Percentiles rank a stretch among this genome's conserved stretches.
These are phyloP conservation scores for Cajanus cajan DNA, from an alignment of 306 rosid genomes.

Conservation along the genomic window DNA sequence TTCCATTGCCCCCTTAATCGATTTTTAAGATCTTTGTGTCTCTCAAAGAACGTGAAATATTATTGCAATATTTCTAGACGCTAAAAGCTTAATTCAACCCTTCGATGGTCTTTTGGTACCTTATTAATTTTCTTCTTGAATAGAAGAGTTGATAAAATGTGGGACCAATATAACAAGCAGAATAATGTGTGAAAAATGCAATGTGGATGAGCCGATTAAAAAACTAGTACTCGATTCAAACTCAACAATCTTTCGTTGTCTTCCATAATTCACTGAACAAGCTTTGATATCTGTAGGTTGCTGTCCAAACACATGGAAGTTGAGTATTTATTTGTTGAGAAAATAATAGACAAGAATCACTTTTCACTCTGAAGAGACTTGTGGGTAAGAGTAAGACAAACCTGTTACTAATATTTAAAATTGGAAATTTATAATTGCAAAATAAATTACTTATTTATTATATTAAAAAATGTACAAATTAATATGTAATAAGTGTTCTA, in stretches of 20 bases:
- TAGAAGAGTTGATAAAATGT: slow-evolving; percentile 35
- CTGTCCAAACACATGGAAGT: slow-evolving; percentile 38
- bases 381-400: slow-evolving; percentile 40
- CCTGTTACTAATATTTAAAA: slow-evolving; percentile 14
- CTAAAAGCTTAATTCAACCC: slow-evolving; percentile 40
- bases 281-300: slow-evolving; percentile 41
- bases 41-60: slow-evolving; percentile 33
- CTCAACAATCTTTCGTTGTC: slow-evolving; percentile 38
- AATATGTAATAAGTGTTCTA: neutral
- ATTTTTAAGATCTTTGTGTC: slow-evolving; percentile 23
- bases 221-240: slow-evolving; percentile 38
- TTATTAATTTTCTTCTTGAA: slow-evolving; percentile 44
- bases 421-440: neutral
- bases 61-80: slow-evolving; percentile 26
- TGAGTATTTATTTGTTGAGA: slow-evolving; percentile 33
- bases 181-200: slow-evolving; percentile 6
- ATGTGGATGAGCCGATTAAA: slow-evolving; percentile 26
- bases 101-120: slow-evolving; percentile 45
- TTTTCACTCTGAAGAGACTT: slow-evolving; percentile 46
- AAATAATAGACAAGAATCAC: slow-evolving; percentile 27
- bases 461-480: neutral
- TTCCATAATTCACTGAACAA: slow-evolving; percentile 32
- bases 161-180: slow-evolving; percentile 45
- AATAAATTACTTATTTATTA: neutral
- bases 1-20: neutral